phyloP scores from a whole-genome alignment of 768 basidiomycete genomes.

The Tylopilus sp. region DNA sequence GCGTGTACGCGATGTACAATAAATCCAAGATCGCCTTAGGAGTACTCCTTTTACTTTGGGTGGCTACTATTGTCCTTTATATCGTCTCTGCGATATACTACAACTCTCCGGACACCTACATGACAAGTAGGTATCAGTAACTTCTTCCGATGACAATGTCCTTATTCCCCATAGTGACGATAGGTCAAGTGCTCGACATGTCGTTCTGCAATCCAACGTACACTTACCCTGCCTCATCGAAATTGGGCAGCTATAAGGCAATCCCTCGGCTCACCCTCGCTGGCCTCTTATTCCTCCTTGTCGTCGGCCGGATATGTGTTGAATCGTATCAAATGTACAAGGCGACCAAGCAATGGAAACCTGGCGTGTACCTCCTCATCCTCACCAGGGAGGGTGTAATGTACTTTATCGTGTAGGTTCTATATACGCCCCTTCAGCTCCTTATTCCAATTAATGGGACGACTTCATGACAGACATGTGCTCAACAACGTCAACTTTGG shows the following conservation, averaged over 20 bases:
- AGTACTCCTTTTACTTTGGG: conserved; percentile 1
- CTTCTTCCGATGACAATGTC: background rate
- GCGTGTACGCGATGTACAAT: conserved; percentile 21
- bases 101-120: background rate
- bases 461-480: conserved; percentile 9
- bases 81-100: background rate
- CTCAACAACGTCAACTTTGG: conserved; percentile 13
- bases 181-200: conserved; percentile 7
- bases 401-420: background rate
- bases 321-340: background rate
- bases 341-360: background rate
- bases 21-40: conserved; percentile 2
- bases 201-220: conserved; percentile 12
- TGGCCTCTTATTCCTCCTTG: background rate
- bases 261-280: conserved; percentile 14
- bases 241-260: conserved; percentile 8
- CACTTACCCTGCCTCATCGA: background rate
- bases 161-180: conserved; percentile 11
- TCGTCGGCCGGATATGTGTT: background rate
- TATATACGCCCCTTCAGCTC: background rate
- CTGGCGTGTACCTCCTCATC: background rate
- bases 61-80: background rate
- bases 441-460: background rate
- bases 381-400: background rate
- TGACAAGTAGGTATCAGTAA: background rate